phyloP scores from a whole-genome alignment of 1,139 yeast genomes.

The Kodamaea arcana region DNA sequence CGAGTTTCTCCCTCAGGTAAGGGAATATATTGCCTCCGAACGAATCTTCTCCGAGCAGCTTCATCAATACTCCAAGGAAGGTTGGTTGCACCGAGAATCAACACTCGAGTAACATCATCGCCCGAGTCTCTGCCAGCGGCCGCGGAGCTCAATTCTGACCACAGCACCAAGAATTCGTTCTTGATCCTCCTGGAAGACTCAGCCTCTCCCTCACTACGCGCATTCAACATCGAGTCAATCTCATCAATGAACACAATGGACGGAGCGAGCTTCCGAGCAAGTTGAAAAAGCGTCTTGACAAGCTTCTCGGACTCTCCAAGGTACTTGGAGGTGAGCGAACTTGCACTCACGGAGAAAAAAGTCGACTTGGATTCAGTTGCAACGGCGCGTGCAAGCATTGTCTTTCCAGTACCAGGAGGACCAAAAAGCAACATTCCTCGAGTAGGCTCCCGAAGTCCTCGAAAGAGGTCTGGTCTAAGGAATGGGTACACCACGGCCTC shows the following conservation, averaged over 20 bases:
- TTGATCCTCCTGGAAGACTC: conserved; percentile 90
- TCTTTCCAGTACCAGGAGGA: conserved; percentile 98
- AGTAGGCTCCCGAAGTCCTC: conserved; percentile 92
- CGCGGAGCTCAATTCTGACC: conserved; percentile 92
- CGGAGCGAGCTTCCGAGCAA: conserved; percentile 87
- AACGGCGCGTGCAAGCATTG: conserved; percentile 96
- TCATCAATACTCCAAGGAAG: conserved; percentile 98
- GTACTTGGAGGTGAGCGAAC: conserved; percentile 86
- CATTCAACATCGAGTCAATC: conserved; percentile 84
- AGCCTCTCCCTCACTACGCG: conserved; percentile 85
- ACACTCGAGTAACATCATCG: conserved; percentile 55
- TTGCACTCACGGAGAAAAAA: conserved; percentile 87
- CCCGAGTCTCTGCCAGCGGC: conserved; percentile 69
- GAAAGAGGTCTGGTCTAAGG: conserved; percentile 85
- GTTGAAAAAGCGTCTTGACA: conserved; percentile 79
- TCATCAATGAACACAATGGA: conserved; percentile 95
- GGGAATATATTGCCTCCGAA: conserved; percentile 89
- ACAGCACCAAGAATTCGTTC: conserved; percentile 90
- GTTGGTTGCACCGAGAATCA: conserved; percentile 93
- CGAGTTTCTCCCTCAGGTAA: conserved; percentile 87
- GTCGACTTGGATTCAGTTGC: conserved; percentile 96
- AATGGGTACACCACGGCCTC: conserved; percentile 98
- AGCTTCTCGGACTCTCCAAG: conserved; percentile 93
- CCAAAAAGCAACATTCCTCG: conserved; percentile 95
- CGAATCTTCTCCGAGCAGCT: conserved; percentile 95